Percentiles rank a stretch among this genome's conserved stretches.
phyloP scores from a whole-genome alignment of 352 stramenopile species.

The Globisporangium nagaii region DNA sequence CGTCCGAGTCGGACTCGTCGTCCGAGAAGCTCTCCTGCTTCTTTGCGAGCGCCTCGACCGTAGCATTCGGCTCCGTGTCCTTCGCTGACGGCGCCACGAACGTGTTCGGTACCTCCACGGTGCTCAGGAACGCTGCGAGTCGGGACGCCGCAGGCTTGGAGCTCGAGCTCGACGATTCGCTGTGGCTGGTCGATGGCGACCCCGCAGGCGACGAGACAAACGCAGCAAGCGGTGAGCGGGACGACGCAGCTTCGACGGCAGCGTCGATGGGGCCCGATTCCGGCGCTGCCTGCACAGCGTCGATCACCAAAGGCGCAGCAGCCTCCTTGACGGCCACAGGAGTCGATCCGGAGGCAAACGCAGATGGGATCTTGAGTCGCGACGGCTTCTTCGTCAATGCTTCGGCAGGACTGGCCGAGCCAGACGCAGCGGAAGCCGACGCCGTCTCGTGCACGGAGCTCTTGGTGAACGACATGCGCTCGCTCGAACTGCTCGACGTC shows the following conservation, averaged over 20 bases:
- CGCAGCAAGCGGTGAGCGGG: not conserved
- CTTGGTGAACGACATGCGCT: conserved; percentile 3
- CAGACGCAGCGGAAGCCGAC: not conserved
- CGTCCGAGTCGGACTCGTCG: not conserved
- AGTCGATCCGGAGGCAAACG: conserved; percentile 11
- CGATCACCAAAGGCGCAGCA: not conserved
- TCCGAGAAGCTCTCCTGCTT: conserved; percentile 1
- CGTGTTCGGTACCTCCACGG: conserved; percentile 27
- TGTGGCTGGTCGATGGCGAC: not conserved
- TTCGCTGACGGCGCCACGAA: conserved; percentile 5
- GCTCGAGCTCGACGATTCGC: not conserved
- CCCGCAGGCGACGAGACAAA: not conserved
- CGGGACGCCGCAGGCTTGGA: conserved; percentile 26
- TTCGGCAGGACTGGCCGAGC: not conserved
- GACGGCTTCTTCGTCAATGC: conserved; percentile 19
- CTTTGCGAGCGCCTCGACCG: conserved; percentile 11
- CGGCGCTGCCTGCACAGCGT: not conserved
- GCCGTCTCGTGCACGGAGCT: not conserved
- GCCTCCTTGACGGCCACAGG: not conserved
- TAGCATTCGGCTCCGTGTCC: conserved; percentile 12
- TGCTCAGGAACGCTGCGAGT: conserved; percentile 61
- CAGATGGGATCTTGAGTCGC: conserved; percentile 27
- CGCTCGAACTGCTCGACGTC: conserved; percentile 24
- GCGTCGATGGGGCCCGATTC: too few species aligned
- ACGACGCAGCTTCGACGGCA: not conserved